A percentile compares a stretch with the other conserved stretches of the same genome.
Evolutionary conservation across 257 asterid species (phyloP).

Genomic region (Mitragyna speciosa): DNA sequence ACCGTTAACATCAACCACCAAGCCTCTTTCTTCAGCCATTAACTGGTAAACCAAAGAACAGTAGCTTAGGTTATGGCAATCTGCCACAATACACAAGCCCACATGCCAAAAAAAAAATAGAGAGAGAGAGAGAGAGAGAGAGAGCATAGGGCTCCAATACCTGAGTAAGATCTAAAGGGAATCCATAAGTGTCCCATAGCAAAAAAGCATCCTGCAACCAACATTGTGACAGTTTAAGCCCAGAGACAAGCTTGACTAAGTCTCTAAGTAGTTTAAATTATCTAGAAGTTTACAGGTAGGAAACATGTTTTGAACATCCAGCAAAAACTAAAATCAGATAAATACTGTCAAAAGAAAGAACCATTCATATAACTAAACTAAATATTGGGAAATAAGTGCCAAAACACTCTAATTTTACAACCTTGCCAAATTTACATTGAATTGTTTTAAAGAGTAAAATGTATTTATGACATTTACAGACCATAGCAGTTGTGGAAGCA

Average conservation of each 20-base stretch:
- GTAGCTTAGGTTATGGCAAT: conserved; percentile 18
- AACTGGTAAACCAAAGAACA: conserved; percentile 44
- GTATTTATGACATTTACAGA: neutral
- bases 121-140: neutral
- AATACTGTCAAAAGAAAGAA: neutral
- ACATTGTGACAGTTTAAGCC: conserved; percentile 16
- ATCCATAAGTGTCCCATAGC: conserved; percentile 96
- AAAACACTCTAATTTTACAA: neutral
- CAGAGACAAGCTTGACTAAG: neutral
- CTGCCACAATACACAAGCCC: neutral
- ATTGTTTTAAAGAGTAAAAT: too few species aligned
- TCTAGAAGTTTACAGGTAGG: neutral
- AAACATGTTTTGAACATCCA: neutral
- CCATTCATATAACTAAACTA: neutral
- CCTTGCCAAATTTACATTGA: neutral
- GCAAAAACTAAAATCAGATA: too few species aligned
- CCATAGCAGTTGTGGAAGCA: neutral
- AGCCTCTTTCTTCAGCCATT: conserved; percentile 97
- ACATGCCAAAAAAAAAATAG: neutral
- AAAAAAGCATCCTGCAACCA: conserved; percentile 88
- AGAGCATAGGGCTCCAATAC: conserved; percentile 30
- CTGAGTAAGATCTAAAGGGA: conserved; percentile 98
- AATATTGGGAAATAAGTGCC: neutral
- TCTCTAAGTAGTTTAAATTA: neutral
- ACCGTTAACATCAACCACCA: conserved; percentile 77